These are phyloP conservation scores for Mortierella sp. DNA, from an alignment of 371 early-diverging fungal genomes.

Conservation along the genomic window DNA sequence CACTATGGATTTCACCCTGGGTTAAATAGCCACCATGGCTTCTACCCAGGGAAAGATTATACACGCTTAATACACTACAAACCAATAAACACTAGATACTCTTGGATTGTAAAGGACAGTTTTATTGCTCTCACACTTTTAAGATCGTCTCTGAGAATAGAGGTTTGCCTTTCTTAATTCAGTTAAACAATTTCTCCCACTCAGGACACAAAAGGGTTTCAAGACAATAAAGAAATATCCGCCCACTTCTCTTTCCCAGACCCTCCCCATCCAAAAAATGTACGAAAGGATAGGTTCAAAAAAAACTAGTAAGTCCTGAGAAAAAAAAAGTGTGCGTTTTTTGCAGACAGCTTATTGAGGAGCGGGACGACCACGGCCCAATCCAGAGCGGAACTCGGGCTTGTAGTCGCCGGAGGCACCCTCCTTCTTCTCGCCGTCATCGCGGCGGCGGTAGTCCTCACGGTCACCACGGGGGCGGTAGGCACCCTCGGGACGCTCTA, in stretches of 20 bases:
- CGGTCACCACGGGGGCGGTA: slow-evolving; percentile 80
- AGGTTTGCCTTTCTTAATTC: no score
- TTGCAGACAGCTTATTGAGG: slow-evolving; percentile 6
- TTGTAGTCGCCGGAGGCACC: slow-evolving; percentile 93
- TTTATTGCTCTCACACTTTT: not conserved
- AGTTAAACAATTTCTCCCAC: no score
- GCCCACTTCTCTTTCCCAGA: not conserved
- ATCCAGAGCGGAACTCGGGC: slow-evolving; percentile 87
- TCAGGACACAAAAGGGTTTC: not conserved
- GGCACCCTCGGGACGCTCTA: slow-evolving; percentile 63
- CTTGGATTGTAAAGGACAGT: no score
- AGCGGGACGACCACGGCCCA: slow-evolving; percentile 6
- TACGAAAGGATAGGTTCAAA: not conserved
- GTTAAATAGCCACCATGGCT: no score
- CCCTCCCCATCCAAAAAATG: no score
- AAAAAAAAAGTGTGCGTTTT: not conserved
- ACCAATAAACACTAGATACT: no score
- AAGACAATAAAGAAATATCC: not conserved
- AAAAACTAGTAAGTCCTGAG: not conserved
- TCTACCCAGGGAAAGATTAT: no score
- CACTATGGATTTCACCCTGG: no score
- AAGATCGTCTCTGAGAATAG: no score
- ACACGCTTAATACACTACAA: no score
- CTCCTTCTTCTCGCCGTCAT: slow-evolving; percentile 88
- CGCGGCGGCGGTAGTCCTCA: slow-evolving; percentile 90